A percentile compares a stretch with the other conserved stretches of the same genome.
Evolutionary conservation across 192 early-diverging fungal genomes (phyloP).

Genomic region (Podochytrium sp.): DNA sequence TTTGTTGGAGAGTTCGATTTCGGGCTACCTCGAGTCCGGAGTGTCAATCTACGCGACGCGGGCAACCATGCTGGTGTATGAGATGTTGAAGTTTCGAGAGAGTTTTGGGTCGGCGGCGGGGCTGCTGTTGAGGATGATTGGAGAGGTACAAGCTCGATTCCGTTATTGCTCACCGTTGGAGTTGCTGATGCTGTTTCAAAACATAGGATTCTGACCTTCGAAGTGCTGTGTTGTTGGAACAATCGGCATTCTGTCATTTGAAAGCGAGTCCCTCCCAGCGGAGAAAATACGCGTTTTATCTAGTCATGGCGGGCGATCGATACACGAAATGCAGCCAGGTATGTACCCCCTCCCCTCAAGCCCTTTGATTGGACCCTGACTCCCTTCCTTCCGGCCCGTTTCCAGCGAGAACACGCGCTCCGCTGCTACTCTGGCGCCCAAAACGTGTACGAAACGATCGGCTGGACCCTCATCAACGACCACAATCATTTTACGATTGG

Average conservation of each 20-base stretch:
- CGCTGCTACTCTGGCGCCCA: conserved; percentile 75
- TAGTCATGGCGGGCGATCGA: conserved; percentile 84
- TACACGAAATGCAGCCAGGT: conserved; percentile 81
- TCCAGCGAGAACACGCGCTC: conserved; percentile 72
- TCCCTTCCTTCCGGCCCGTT: conserved; percentile 2
- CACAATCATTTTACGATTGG: conserved; percentile 90
- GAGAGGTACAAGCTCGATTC: conserved; percentile 55
- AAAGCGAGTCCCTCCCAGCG: conserved; percentile 66
- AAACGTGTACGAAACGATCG: conserved; percentile 57
- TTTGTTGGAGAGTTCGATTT: conserved; percentile 57
- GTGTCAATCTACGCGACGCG: conserved; percentile 72
- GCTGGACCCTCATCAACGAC: conserved; percentile 83
- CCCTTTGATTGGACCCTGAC: background rate
- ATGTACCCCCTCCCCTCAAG: conserved; percentile 15
- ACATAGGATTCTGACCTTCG: conserved; percentile 74
- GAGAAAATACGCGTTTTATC: conserved; percentile 88
- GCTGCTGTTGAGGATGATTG: conserved; percentile 65
- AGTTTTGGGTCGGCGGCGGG: conserved; percentile 72
- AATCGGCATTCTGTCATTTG: conserved; percentile 83
- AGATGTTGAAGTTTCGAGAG: conserved; percentile 74
- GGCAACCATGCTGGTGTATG: conserved; percentile 77
- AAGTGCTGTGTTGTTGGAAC: conserved; percentile 83
- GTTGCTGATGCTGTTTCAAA: background rate
- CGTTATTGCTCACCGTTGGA: background rate
- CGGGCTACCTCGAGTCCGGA: conserved; percentile 63